A percentile compares a stretch with the other conserved stretches of the same genome.
These are phyloP conservation scores for Aspergillus leporis DNA, from an alignment of 495 filamentous ascomycete genomes.

Conservation along the genomic window DNA sequence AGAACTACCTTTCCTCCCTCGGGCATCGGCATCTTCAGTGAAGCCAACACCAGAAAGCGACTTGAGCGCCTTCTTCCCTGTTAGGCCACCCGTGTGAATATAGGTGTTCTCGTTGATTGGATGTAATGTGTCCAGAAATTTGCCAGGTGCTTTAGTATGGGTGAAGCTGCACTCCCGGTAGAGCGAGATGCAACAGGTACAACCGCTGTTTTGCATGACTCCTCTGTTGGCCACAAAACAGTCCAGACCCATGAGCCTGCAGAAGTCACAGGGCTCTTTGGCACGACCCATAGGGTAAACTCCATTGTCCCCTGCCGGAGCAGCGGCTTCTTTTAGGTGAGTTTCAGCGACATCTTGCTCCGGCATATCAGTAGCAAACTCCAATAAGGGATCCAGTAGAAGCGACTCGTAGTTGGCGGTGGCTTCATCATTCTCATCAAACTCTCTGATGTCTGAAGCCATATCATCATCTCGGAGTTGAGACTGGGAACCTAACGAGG, in stretches of 20 bases:
- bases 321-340: slow-evolving; percentile 25
- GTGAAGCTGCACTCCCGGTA: slow-evolving; percentile 74
- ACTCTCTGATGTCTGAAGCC: slow-evolving; percentile 40
- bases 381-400: slow-evolving; percentile 40
- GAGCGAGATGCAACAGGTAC: slow-evolving; percentile 77
- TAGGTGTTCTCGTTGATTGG: slow-evolving; percentile 50
- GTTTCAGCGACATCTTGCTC: slow-evolving; percentile 30
- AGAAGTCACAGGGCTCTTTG: slow-evolving; percentile 68
- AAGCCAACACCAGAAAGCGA: slow-evolving; percentile 39
- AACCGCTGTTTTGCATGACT: slow-evolving; percentile 63
- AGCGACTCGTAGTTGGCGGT: slow-evolving; percentile 36
- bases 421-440: slow-evolving; percentile 39
- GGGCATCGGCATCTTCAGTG: slow-evolving; percentile 38
- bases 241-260: slow-evolving; percentile 64
- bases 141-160: slow-evolving; percentile 43
- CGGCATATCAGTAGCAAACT: slow-evolving; percentile 33
- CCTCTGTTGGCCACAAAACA: slow-evolving; percentile 75
- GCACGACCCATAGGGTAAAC: slow-evolving; percentile 50
- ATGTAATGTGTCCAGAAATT: slow-evolving; percentile 53
- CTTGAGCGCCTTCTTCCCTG: slow-evolving; percentile 41
- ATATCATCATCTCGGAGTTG: slow-evolving; percentile 41
- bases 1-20: slow-evolving; percentile 57
- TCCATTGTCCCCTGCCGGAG: slow-evolving; percentile 37
- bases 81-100: slow-evolving; percentile 35
- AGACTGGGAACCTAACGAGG: slow-evolving; percentile 42